phyloP scores from a whole-genome alignment of 208 protist genomes.

The Leishmania major region DNA sequence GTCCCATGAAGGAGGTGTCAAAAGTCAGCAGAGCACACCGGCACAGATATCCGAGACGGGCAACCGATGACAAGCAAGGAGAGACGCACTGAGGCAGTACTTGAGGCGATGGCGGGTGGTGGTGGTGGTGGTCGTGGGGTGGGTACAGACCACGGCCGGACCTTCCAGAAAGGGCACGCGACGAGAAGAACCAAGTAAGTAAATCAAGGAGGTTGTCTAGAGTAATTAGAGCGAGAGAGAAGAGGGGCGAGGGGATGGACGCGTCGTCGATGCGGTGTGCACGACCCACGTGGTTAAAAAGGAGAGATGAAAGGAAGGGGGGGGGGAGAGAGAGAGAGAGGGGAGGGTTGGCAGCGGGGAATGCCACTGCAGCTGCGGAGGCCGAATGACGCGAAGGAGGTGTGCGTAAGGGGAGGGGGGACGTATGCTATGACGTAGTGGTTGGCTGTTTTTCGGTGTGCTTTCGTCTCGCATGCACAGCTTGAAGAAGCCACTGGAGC shows the following conservation, averaged over 20 bases:
- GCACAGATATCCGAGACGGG: background rate
- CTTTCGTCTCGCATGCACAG: background rate
- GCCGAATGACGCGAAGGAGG: background rate
- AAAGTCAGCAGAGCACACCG: background rate
- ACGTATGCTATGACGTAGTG: background rate
- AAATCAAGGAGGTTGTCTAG: too few species aligned
- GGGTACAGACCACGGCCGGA: too few species aligned
- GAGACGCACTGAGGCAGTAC: too few species aligned
- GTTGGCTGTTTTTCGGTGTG: background rate
- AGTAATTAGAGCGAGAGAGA: background rate
- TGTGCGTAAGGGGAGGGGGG: background rate
- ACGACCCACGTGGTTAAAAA: background rate
- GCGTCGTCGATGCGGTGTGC: background rate
- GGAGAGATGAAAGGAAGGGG: background rate
- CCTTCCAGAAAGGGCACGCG: too few species aligned
- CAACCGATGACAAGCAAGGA: too few species aligned
- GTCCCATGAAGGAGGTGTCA: background rate
- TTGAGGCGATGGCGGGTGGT: too few species aligned
- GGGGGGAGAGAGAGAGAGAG: too few species aligned
- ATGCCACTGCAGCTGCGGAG: background rate
- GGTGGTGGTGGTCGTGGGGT: too few species aligned
- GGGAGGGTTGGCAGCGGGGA: background rate
- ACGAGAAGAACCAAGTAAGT: too few species aligned
- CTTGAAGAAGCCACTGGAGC: conserved; percentile 3
- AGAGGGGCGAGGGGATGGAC: background rate